Conservation (phyloP, 2,329 filamentous ascomycete genomes). For the Colletotrichum echinochloae region DNA sequence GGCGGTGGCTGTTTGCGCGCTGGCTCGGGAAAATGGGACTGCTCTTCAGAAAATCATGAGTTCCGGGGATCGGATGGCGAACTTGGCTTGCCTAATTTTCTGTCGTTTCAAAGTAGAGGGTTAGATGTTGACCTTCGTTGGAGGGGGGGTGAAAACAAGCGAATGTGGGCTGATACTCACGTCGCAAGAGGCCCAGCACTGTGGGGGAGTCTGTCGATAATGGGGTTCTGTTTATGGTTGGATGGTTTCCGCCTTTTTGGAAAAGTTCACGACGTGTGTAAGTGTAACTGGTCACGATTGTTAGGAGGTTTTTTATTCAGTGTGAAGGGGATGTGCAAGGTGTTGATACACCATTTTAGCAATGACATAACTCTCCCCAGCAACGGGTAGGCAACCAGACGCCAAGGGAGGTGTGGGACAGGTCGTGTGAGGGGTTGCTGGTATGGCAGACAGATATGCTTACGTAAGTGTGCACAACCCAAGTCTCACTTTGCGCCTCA, state of each 20-base stretch:
- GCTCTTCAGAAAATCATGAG: constrained; percentile 45
- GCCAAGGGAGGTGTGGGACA: not conserved
- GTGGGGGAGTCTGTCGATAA: too few relatives aligned
- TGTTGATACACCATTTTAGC: constrained; percentile 17
- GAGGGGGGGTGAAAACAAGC: constrained; percentile 7
- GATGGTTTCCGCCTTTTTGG: not conserved
- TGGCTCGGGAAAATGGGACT: constrained; percentile 41
- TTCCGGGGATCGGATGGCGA: constrained; percentile 49
- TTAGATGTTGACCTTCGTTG: constrained; percentile 17
- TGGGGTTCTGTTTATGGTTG: not conserved
- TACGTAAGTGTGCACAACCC: not conserved
- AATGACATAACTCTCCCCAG: constrained; percentile 39
- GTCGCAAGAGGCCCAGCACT: not conserved
- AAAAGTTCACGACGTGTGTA: not conserved
- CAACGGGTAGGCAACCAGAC: constrained; percentile 30
- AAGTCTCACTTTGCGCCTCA: not conserved
- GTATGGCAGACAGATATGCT: too few relatives aligned
- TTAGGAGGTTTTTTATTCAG: not conserved
- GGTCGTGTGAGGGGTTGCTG: too few relatives aligned
- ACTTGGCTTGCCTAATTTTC: constrained; percentile 49
- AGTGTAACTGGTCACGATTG: not conserved
- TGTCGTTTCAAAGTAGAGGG: constrained; percentile 28
- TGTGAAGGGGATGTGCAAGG: constrained; percentile 10
- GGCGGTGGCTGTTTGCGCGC: constrained; percentile 22
- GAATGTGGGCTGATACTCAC: constrained; percentile 30